Evolutionary conservation across 768 basidiomycete genomes (phyloP).

Genomic region (Leccinum rimulosum): DNA sequence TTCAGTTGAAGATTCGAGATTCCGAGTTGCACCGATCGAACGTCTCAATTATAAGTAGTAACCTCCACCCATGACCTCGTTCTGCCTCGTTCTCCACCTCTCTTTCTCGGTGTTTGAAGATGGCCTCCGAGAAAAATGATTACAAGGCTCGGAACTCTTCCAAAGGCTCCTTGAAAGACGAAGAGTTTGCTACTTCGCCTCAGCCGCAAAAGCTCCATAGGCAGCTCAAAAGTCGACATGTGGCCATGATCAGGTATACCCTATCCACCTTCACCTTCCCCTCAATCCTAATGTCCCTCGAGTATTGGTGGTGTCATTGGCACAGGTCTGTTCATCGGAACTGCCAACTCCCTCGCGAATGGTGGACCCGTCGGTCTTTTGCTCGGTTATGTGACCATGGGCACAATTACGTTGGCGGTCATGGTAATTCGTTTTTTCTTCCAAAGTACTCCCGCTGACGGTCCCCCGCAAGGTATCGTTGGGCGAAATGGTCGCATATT

Average conservation of each 20-base stretch:
- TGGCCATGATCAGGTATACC: conserved; percentile 74
- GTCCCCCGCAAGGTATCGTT: conserved; percentile 40
- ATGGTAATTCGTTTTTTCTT: conserved; percentile 22
- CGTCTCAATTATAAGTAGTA: not conserved
- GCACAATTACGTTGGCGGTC: conserved; percentile 32
- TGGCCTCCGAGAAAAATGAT: conserved; percentile 23
- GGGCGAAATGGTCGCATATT: conserved; percentile 59
- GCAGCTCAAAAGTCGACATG: conserved; percentile 73
- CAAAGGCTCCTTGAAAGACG: conserved; percentile 21
- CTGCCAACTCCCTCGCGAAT: conserved; percentile 21
- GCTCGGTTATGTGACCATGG: conserved; percentile 36
- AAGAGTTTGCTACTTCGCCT: conserved; percentile 10
- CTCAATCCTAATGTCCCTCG: conserved; percentile 2
- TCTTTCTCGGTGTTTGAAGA: not conserved
- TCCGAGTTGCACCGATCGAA: not conserved
- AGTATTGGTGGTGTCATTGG: conserved; percentile 50
- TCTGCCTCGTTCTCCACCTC: no score
- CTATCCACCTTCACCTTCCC: no score
- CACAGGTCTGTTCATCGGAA: not conserved
- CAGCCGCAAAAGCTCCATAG: conserved; percentile 39
- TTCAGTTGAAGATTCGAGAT: no score
- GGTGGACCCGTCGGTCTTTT: conserved; percentile 45
- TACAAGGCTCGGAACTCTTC: conserved; percentile 1
- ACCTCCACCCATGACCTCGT: not conserved
- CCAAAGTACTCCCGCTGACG: not conserved